Percentiles rank a stretch among this genome's conserved stretches.
Conservation (phyloP, 2,329 filamentous ascomycete genomes). For the Fusarium albosuccineum region DNA sequence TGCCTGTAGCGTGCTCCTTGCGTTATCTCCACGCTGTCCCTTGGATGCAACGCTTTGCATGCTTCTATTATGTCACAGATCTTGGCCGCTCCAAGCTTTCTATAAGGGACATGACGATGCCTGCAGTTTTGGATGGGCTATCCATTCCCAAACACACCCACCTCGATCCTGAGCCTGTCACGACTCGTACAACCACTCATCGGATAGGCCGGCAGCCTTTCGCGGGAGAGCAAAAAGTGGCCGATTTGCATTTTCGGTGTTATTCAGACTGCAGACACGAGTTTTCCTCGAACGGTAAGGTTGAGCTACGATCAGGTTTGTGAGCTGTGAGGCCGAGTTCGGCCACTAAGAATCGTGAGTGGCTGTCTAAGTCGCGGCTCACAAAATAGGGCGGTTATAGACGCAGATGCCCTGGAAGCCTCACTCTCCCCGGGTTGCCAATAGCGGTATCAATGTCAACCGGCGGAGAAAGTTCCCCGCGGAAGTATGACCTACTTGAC, state of each 20-base stretch:
- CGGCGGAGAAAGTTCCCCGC: no score
- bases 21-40: background rate
- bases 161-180: slow-evolving; percentile 1
- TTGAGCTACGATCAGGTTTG: background rate
- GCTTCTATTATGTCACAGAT: background rate
- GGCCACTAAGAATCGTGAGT: no score
- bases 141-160: slow-evolving; percentile 1
- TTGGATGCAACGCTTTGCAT: slow-evolving; percentile 2
- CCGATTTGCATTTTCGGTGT: background rate
- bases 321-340: no score
- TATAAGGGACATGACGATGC: background rate
- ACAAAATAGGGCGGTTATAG: no score
- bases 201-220: slow-evolving; percentile 4
- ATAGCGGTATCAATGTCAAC: no score
- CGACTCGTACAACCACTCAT: background rate
- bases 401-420: no score
- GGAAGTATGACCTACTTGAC: no score
- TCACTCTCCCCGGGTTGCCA: no score
- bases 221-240: background rate
- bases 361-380: no score
- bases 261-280: background rate
- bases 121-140: background rate
- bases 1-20: background rate
- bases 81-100: background rate
- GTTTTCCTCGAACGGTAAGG: background rate